phyloP scores from a whole-genome alignment of 2,329 filamentous ascomycete species.

The Talaromyces sp. region DNA sequence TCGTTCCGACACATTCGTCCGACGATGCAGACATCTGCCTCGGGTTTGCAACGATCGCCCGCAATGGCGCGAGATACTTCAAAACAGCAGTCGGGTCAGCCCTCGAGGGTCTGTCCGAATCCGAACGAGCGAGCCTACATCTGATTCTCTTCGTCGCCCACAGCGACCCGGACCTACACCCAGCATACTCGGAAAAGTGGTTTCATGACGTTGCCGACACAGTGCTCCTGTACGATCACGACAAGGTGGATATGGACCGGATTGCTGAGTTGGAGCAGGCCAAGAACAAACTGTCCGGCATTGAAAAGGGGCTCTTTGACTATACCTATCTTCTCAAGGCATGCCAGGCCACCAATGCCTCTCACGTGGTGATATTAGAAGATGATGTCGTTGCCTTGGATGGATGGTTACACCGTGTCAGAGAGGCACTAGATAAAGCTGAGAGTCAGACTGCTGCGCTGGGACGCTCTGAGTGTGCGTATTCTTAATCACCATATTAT shows the following conservation, averaged over 20 bases:
- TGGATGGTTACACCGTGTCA: constrained; percentile 42
- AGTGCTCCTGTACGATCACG: constrained; percentile 36
- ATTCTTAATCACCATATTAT: neutral
- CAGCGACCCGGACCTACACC: constrained; percentile 35
- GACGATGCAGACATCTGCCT: constrained; percentile 25
- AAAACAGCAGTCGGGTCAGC: constrained; percentile 39
- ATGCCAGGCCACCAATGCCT: constrained; percentile 32
- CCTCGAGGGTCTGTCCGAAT: constrained; percentile 35
- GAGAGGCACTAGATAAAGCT: constrained; percentile 21
- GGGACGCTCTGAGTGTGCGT: constrained; percentile 18
- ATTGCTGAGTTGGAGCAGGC: constrained; percentile 29
- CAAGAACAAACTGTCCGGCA: constrained; percentile 20
- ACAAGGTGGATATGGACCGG: constrained; percentile 25
- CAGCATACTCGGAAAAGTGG: constrained; percentile 38
- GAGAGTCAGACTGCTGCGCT: constrained; percentile 25
- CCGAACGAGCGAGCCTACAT: constrained; percentile 37
- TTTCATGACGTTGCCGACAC: constrained; percentile 33
- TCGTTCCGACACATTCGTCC: neutral
- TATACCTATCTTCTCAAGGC: constrained; percentile 38
- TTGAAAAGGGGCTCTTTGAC: constrained; percentile 40
- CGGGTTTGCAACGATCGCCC: constrained; percentile 38
- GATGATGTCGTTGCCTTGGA: constrained; percentile 44
- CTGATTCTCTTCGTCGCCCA: constrained; percentile 42
- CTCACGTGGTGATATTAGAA: constrained; percentile 41
- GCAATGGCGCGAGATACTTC: constrained; percentile 36